phyloP scores from a whole-genome alignment of 2,329 filamentous ascomycete species.

The Microcyclosporella mali region DNA sequence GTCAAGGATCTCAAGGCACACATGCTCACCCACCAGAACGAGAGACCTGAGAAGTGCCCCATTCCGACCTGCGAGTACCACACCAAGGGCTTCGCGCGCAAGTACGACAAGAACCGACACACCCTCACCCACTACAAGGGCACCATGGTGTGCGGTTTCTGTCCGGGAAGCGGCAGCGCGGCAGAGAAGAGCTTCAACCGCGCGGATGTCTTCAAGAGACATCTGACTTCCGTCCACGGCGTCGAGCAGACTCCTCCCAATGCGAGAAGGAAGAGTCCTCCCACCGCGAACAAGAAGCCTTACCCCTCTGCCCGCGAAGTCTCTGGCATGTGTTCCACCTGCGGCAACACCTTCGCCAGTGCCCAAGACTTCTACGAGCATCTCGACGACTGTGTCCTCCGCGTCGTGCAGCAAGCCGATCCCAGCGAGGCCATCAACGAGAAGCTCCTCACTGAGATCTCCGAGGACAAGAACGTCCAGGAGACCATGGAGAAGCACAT shows the following conservation, averaged over 20 bases:
- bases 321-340: constrained; percentile 86
- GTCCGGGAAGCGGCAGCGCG: constrained; percentile 78
- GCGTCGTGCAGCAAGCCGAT: constrained; percentile 56
- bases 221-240: constrained; percentile 81
- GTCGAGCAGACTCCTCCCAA: constrained; percentile 92
- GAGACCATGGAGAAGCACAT: constrained; percentile 55
- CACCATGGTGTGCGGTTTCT: constrained; percentile 95
- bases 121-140: constrained; percentile 95
- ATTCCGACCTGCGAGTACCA: constrained; percentile 90
- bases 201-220: constrained; percentile 91
- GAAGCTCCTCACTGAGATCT: constrained; percentile 52
- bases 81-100: constrained; percentile 83
- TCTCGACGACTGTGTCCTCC: constrained; percentile 65
- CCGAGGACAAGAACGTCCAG: constrained; percentile 52
- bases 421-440: constrained; percentile 54
- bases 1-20: constrained; percentile 93
- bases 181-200: constrained; percentile 94
- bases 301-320: constrained; percentile 68
- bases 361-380: constrained; percentile 98
- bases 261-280: constrained; percentile 66
- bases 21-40: constrained; percentile 87
- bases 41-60: constrained; percentile 89
- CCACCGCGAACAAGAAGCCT: constrained; percentile 53
- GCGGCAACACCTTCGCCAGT: constrained; percentile 72
- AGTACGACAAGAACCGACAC: constrained; percentile 95